phyloP scores from a whole-genome alignment of 768 basidiomycete species.

The Coprinopsis sp. region DNA sequence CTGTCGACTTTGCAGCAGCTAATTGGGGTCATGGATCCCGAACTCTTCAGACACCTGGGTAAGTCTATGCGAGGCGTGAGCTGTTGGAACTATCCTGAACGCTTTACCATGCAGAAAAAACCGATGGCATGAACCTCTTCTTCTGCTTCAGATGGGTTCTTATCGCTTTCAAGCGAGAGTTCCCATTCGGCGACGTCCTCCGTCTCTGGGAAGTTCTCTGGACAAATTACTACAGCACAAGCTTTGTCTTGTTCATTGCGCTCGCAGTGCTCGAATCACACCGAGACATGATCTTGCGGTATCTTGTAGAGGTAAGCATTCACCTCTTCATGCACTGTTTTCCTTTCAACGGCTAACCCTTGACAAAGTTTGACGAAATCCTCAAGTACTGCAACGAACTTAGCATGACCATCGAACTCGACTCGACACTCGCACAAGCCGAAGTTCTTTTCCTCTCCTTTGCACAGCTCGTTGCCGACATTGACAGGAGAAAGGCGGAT shows the following conservation, averaged over 20 bases:
- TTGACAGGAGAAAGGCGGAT: slow-evolving; percentile 76
- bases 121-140: slow-evolving; percentile 88
- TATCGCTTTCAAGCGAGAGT: slow-evolving; percentile 95
- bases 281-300: slow-evolving; percentile 90
- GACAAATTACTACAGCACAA: slow-evolving; percentile 85
- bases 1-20: slow-evolving; percentile 85
- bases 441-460: slow-evolving; percentile 96
- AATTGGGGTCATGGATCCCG: slow-evolving; percentile 91
- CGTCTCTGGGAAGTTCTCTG: slow-evolving; percentile 91
- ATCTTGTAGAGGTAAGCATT: slow-evolving; percentile 77
- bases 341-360: slow-evolving; percentile 1
- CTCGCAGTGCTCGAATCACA: slow-evolving; percentile 93
- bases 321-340: not conserved
- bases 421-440: slow-evolving; percentile 91
- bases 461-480: slow-evolving; percentile 79
- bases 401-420: slow-evolving; percentile 96
- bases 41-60: slow-evolving; percentile 90
- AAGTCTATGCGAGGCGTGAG: not conserved
- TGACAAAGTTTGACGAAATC: slow-evolving; percentile 70
- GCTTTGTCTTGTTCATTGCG: slow-evolving; percentile 91
- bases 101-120: slow-evolving; percentile 53
- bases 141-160: slow-evolving; percentile 98
- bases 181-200: slow-evolving; percentile 86
- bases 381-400: slow-evolving; percentile 92
- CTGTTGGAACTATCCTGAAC: not conserved